Conservation (phyloP, 805 yeast genomes). For the Ogataea haglerorum region DNA sequence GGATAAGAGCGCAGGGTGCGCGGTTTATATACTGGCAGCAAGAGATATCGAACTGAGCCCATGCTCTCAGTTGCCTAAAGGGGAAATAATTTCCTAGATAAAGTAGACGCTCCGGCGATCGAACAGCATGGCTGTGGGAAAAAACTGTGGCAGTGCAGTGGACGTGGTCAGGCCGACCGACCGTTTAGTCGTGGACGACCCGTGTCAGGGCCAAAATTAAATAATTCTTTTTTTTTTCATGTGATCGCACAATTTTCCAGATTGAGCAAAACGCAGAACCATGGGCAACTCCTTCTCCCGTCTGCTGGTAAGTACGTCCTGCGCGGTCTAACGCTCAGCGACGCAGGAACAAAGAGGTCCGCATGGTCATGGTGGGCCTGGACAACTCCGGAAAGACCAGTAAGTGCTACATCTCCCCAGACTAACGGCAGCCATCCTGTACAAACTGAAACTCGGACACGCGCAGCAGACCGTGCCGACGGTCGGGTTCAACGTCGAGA, state of each 20-base stretch:
- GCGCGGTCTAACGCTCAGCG: slow-evolving; percentile 11
- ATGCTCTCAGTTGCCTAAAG: slow-evolving; percentile 19
- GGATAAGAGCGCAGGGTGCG: background rate
- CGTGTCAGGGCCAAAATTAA: background rate
- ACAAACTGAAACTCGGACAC: slow-evolving; percentile 76
- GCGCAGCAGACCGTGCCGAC: slow-evolving; percentile 83
- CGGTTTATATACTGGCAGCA: background rate
- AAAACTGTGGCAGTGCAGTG: too few species aligned
- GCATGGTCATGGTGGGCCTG: slow-evolving; percentile 85
- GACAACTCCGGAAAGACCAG: slow-evolving; percentile 91
- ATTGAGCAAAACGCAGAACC: background rate
- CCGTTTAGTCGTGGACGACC: background rate
- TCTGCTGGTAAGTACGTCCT: slow-evolving; percentile 18
- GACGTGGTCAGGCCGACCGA: background rate
- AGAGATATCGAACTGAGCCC: slow-evolving; percentile 4
- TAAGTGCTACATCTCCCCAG: slow-evolving; percentile 21
- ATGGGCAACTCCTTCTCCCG: slow-evolving; percentile 25
- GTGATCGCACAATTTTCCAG: background rate
- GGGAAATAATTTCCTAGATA: slow-evolving; percentile 22
- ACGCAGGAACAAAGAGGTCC: slow-evolving; percentile 27
- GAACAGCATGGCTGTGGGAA: too few species aligned
- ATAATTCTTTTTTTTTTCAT: background rate
- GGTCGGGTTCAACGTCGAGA: slow-evolving; percentile 85
- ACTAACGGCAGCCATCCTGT: slow-evolving; percentile 54
- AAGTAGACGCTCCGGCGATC: background rate